Base-by-base conservation (phyloP, 1,284 basidiomycete genomes). In the Papiliotrema flavescens region DNA sequence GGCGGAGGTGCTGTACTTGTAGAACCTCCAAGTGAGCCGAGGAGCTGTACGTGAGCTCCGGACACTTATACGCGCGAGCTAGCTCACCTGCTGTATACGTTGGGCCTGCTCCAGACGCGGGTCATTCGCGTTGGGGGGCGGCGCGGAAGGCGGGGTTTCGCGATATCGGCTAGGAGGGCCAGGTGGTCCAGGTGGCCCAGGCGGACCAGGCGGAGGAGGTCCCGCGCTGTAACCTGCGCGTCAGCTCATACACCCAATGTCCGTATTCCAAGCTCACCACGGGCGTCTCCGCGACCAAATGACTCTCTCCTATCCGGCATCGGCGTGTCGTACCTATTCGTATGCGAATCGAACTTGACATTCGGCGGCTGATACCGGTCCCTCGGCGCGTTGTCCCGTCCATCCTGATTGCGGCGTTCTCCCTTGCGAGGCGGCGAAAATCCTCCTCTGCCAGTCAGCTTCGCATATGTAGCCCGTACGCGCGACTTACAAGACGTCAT, bases 401-500 rank as follows among this genome's bases (percentile, higher is more conserved):
- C 40, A 43, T 37, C 14, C 19, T 20, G 34, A 5, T 19, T 14
- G 4, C 17, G n/a, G 28, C 32, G 46, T 34, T 47, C 46, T 28
- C 19, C 20, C 4, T 2, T 50, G 13, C 34, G 51, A 36, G 19
- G 35, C 35, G 13, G 20, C 23, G 28, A 20, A n/a, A 26, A 13
- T 7, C 39, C 15, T 20, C 39, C 39, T 40, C 39, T 40, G 5
- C 20, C 39, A 5, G 17, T 40, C 15, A 20, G 15, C 39, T 15
- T 7, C 20, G 39, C 39, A 37, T 45, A 54, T 19, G 61, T 49
- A 45, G 13, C 32, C 42, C 26, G 17, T 19, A 24, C 24, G 13
- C 17, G 26, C 2, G 8, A 64, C 64, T 51, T 45, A 71, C 67
- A 60, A 60, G 15, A 64, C 65, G 35, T 78, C 67, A 54, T 78